phyloP scores from a whole-genome alignment of 345 rosid species.

The Psidium guajava region DNA sequence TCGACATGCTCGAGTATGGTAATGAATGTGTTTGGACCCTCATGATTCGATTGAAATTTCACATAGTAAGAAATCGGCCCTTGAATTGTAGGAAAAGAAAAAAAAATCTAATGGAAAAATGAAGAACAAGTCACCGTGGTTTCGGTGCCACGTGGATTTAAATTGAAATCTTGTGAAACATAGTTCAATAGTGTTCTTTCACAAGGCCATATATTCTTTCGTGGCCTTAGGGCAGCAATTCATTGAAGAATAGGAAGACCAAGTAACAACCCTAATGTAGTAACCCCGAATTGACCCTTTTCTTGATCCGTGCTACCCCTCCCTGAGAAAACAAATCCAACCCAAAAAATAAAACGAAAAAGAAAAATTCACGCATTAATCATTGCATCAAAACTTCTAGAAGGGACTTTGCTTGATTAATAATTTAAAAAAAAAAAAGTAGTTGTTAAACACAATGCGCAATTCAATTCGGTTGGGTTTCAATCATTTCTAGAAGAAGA shows the following conservation, averaged over 20 bases:
- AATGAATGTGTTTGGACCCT: fast-evolving
- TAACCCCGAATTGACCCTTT: neutral
- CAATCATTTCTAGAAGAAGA: neutral
- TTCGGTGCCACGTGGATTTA: neutral
- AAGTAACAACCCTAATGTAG: neutral
- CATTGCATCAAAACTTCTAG: neutral
- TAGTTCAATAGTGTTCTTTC: neutral
- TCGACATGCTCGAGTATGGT: neutral
- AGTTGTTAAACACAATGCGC: neutral
- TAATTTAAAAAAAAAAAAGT: neutral
- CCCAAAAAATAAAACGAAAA: neutral
- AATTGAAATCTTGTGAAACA: neutral
- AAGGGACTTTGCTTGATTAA: neutral
- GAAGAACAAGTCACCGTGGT: neutral
- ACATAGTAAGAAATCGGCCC: neutral
- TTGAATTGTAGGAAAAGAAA: neutral
- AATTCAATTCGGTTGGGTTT: neutral
- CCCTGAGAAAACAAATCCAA: neutral
- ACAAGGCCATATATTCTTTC: neutral
- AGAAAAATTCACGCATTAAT: neutral
- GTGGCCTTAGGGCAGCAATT: neutral
- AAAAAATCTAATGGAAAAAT: neutral
- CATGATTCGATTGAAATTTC: neutral
- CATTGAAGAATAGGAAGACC: neutral
- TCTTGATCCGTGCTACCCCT: neutral